phyloP scores from a whole-genome alignment of 2,329 filamentous ascomycete genomes.

The Erysiphe pulchra region DNA sequence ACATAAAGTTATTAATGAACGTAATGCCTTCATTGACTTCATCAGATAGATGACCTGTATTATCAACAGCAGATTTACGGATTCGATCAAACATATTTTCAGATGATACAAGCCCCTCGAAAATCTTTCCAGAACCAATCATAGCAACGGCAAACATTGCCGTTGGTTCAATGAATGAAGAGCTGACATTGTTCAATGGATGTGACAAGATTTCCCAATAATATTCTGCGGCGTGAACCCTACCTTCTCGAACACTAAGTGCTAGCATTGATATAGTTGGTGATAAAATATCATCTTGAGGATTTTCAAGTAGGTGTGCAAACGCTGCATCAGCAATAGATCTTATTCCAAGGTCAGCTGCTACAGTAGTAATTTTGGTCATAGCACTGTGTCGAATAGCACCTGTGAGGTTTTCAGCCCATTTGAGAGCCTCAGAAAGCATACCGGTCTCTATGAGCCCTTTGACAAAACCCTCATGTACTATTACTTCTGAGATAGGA shows the following conservation, averaged over 20 bases:
- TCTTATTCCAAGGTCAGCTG: slow-evolving; percentile 56
- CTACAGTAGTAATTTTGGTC: slow-evolving; percentile 44
- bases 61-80: slow-evolving; percentile 28
- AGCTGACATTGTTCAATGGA: slow-evolving; percentile 30
- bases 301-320: slow-evolving; percentile 25
- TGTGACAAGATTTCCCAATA: slow-evolving; percentile 57
- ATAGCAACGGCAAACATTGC: slow-evolving; percentile 78
- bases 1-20: slow-evolving; percentile 35
- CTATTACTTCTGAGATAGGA: slow-evolving; percentile 44
- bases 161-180: slow-evolving; percentile 58
- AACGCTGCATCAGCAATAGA: slow-evolving; percentile 43
- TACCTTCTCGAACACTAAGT: slow-evolving; percentile 59
- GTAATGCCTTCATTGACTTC: slow-evolving; percentile 74
- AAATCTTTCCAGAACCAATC: slow-evolving; percentile 60
- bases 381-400: slow-evolving; percentile 36
- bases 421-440: slow-evolving; percentile 46
- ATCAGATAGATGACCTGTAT: slow-evolving; percentile 33
- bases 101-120: slow-evolving; percentile 55
- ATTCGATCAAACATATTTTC: slow-evolving; percentile 75
- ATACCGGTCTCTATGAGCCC: slow-evolving; percentile 46
- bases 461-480: slow-evolving; percentile 53
- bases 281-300: slow-evolving; percentile 20
- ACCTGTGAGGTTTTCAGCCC: slow-evolving; percentile 38
- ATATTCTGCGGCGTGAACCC: slow-evolving; percentile 48
- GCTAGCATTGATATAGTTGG: slow-evolving; percentile 65